Evolutionary conservation across 73 alveolate species (phyloP), one percentile per base, ranked within the genome.

Genomic region (Paramecium sonneborni): DNA sequence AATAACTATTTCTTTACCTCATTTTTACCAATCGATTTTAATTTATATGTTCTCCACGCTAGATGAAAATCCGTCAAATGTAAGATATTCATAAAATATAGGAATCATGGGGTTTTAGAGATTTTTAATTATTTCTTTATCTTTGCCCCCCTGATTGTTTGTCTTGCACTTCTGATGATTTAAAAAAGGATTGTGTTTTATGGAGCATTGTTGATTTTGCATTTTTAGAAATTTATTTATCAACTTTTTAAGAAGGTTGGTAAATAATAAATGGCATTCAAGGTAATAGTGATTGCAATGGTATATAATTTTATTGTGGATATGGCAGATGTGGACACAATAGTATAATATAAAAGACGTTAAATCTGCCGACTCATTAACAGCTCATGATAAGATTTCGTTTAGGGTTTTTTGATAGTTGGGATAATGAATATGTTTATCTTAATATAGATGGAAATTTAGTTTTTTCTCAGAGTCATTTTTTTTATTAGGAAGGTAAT

Each of bases 51-150:
- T 67, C 14, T 5, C 87, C 3, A 15, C 28, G 7, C 2, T 74
- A 3, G 57, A 74, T 74, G 43, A 6, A 6, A 2, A 4, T 5
- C 34, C 10, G 2, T 4, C 18, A 18, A 20, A 52, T 52, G 68
- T 52, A 52, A n/a, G 0, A 12, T 0, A 46, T 46, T 12, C 35
- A 15, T 11, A 21, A 14, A n/a, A 1, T 10, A 14, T 21, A 74
- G 39, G 87, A 74, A 20, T 74, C 87, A 4, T 74, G 87, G 87
- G 87, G 87, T 1, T 8, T 74, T 9, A 74, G 87, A 18, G 39
- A 74, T 74, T 74, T 74, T 67, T 14, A 67, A 26, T 26, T 67
- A 2, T 67, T 21, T 24, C 3, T 32, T 7, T 24, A 67, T 67
- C 48, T 23, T 12, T 67, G 84, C 26, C 84, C 84, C 1, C 2